A percentile compares a stretch with the other conserved stretches of the same genome.
These are phyloP conservation scores for Hypoxylon cercidicola DNA, from an alignment of 495 filamentous ascomycete genomes.

Conservation along the genomic window DNA sequence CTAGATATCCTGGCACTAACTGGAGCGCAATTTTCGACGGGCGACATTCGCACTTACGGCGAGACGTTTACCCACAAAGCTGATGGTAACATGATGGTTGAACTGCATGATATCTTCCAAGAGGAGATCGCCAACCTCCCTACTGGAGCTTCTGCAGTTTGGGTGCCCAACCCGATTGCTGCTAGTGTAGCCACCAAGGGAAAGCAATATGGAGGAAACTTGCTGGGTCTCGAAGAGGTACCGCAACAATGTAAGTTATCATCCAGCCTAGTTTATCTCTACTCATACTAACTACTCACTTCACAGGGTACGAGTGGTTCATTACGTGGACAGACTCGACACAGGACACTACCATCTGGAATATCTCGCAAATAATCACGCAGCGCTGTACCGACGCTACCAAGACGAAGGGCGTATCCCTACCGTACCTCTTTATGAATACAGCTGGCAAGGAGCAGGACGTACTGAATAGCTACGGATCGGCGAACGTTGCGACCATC, in stretches of 20 bases:
- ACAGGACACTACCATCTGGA: constrained; percentile 18
- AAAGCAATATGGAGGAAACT: constrained; percentile 45
- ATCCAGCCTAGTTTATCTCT: neutral
- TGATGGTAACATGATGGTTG: constrained; percentile 40
- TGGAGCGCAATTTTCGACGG: constrained; percentile 32
- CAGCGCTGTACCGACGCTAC: constrained; percentile 49
- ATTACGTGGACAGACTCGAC: constrained; percentile 28
- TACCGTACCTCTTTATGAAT: constrained; percentile 69
- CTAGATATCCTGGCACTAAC: constrained; percentile 28
- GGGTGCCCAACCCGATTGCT: constrained; percentile 47
- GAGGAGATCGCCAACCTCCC: constrained; percentile 39
- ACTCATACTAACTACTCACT: constrained; percentile 6
- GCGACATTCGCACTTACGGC: constrained; percentile 33
- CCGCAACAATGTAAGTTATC: constrained; percentile 37
- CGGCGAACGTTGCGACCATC: constrained; percentile 48
- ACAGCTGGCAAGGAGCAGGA: constrained; percentile 55
- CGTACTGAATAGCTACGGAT: constrained; percentile 58
- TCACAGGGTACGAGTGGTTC: constrained; percentile 38
- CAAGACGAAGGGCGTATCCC: constrained; percentile 50
- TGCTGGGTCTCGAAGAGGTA: constrained; percentile 44
- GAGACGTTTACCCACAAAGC: constrained; percentile 41
- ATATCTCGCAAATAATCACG: constrained; percentile 25
- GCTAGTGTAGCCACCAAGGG: constrained; percentile 43
- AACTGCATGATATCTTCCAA: constrained; percentile 38
- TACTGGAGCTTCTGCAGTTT: constrained; percentile 35